Base-by-base conservation (phyloP, 306 rosid species). In the Medicago arabica region DNA sequence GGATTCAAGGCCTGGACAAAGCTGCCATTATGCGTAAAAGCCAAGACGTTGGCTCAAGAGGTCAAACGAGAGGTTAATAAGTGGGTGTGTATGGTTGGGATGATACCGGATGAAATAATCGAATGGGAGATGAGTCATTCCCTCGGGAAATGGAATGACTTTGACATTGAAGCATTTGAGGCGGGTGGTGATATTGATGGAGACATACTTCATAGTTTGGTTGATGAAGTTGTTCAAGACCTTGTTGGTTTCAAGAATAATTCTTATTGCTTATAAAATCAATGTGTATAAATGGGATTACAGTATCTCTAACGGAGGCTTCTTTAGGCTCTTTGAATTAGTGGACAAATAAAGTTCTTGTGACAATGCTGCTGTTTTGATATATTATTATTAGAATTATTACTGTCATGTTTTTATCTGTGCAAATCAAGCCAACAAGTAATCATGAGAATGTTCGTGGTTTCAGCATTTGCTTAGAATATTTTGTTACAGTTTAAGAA, bases 81-180 rank as follows among this genome's bases (percentile, higher is more conserved):
- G 76, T 93, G 98, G 90, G 75, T 70, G 49, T 40, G 57, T 83
- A 84, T 89, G 81, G 78, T 67, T 39, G 91, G 86, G 74, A 88
- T 91, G 96, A 39, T 65, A 12, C 82, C 91, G 2, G 97, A 91
- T 18, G 96, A 89, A 84, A 85, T 91, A 67, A 75, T 91, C 38
- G 98, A 87, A 75, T 88, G 87, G 96, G 98, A 93, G 69, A 93
- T 93, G 97, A 87, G 91, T 53, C 84, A 88, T 55, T 85, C 89
- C 6, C 38, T 86, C 38, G 97, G 94, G 21, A 93, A 87, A 86
- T 93, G 98, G 98, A 73, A 79, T 1, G 86, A 86, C 69, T 91
- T 93, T 65, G 83, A 87, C 15, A 74, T 81, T 1, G 98, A 91
- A 88, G 89, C 89, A 70, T 88, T 86, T 75, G 98, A 88, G 87